Conservation (phyloP, 2,329 filamentous ascomycete genomes). For the Sporothrix protearum region DNA sequence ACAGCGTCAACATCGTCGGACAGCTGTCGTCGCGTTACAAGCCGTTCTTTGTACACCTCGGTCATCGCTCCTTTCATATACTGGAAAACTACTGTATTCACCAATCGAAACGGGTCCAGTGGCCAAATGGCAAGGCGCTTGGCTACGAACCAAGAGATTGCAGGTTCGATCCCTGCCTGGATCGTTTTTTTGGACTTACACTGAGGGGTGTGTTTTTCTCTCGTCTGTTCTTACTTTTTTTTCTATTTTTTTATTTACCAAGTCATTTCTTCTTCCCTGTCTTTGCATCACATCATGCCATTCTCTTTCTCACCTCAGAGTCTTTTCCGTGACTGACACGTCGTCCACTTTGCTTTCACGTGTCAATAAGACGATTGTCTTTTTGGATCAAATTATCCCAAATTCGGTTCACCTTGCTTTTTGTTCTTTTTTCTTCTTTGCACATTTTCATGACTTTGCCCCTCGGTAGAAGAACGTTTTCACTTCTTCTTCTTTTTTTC, state of each 20-base stretch:
- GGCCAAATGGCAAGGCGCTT: slow-evolving; percentile 38
- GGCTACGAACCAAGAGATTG: slow-evolving; percentile 41
- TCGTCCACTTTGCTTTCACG: background rate
- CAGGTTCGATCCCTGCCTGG: slow-evolving; percentile 39
- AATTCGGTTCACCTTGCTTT: background rate
- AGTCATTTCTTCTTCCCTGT: too few relatives aligned
- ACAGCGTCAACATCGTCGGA: too few relatives aligned
- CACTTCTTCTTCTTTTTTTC: background rate
- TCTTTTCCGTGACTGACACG: background rate
- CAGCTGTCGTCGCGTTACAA: too few relatives aligned
- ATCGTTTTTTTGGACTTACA: slow-evolving; percentile 23
- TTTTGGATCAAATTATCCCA: background rate
- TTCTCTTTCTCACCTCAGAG: background rate
- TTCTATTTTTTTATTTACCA: background rate
- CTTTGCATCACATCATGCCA: background rate
- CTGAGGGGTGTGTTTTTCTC: background rate
- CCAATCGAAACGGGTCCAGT: slow-evolving; percentile 28
- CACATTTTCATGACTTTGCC: background rate
- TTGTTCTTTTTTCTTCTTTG: background rate
- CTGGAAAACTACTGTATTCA: background rate
- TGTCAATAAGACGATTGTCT: background rate
- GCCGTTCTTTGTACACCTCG: too few relatives aligned
- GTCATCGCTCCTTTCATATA: background rate
- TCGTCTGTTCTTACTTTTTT: background rate
- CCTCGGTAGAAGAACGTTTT: background rate